These are phyloP conservation scores for Recurvomyces mirabilis DNA, from an alignment of 495 filamentous ascomycete genomes.

Conservation along the genomic window DNA sequence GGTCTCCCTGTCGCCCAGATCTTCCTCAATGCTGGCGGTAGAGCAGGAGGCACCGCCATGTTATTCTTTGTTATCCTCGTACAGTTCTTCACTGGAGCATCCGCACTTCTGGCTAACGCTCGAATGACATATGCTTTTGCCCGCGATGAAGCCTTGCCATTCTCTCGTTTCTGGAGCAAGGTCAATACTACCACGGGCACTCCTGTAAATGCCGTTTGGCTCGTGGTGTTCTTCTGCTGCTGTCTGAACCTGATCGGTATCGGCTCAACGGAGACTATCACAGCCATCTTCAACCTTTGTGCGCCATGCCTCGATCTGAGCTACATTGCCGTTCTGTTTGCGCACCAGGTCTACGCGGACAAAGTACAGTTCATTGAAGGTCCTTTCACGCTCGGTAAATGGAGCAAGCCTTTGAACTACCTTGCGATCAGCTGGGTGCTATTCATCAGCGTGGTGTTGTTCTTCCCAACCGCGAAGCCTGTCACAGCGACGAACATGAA, in stretches of 20 bases:
- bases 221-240: constrained; percentile 53
- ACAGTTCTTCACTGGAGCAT: constrained; percentile 61
- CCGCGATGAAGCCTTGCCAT: constrained; percentile 56
- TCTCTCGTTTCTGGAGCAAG: constrained; percentile 51
- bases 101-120: constrained; percentile 59
- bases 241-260: constrained; percentile 57
- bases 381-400: constrained; percentile 52
- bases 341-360: constrained; percentile 47
- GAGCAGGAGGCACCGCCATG: constrained; percentile 51
- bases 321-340: constrained; percentile 58
- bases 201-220: constrained; percentile 60
- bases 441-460: constrained; percentile 57
- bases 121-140: constrained; percentile 66
- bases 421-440: constrained; percentile 53
- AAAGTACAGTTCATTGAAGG: constrained; percentile 51
- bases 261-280: constrained; percentile 53
- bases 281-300: constrained; percentile 60
- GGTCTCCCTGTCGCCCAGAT: constrained; percentile 61
- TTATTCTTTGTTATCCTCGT: constrained; percentile 60
- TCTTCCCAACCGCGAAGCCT: constrained; percentile 52
- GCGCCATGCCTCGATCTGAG: constrained; percentile 58
- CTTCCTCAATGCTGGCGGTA: constrained; percentile 56
- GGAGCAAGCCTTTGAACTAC: constrained; percentile 48
- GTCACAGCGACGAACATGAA: constrained; percentile 60
- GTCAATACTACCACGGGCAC: constrained; percentile 49